phyloP scores from a whole-genome alignment of 306 rosid genomes.

The Lagenaria siceraria region DNA sequence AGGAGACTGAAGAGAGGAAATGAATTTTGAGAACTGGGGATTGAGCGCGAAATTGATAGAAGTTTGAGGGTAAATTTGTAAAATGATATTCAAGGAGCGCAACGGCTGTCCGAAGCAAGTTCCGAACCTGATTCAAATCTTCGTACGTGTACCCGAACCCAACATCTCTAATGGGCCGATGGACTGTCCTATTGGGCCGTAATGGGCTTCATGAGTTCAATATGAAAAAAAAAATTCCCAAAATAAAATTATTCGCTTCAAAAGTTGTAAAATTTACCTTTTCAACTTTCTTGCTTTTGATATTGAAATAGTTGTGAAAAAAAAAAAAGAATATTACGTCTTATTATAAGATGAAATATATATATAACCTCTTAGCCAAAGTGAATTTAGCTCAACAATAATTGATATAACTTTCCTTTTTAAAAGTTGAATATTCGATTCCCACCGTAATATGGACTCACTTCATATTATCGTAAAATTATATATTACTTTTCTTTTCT shows the following conservation, averaged over 20 bases:
- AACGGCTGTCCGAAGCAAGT: constrained; percentile 46
- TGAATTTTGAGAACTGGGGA: background rate
- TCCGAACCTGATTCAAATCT: constrained; percentile 30
- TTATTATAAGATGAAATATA: too few relatives aligned
- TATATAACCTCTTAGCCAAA: too few relatives aligned
- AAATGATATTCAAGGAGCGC: background rate
- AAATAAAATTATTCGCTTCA: too few relatives aligned
- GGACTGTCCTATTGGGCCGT: background rate
- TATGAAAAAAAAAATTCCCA: background rate
- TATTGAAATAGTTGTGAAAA: too few relatives aligned
- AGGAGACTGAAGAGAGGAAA: background rate
- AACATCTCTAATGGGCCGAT: background rate
- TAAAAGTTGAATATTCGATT: too few relatives aligned
- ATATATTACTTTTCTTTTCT: background rate
- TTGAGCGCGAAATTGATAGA: background rate
- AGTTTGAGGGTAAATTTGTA: constrained; percentile 13
- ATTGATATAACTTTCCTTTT: too few relatives aligned
- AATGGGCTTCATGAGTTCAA: background rate
- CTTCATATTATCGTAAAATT: too few relatives aligned
- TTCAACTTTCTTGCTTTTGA: too few relatives aligned
- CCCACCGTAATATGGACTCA: too few relatives aligned
- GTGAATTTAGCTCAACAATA: too few relatives aligned
- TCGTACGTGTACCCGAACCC: background rate
- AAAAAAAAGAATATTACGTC: too few relatives aligned
- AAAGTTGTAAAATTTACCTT: too few relatives aligned